Conservation (phyloP, 1,139 yeast species). For the Hansenula sp. region DNA sequence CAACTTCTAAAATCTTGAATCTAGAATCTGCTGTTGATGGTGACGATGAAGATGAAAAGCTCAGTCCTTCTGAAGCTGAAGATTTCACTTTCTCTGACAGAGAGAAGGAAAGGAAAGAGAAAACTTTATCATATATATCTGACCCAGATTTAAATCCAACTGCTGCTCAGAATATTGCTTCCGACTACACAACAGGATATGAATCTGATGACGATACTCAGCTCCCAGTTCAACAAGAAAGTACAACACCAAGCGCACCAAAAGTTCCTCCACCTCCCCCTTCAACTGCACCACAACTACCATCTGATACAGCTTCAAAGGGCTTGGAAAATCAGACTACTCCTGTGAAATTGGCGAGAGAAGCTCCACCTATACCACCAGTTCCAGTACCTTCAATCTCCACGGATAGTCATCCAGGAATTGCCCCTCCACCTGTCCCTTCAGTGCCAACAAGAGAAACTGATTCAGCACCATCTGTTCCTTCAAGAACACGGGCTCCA, state of each 20-base stretch:
- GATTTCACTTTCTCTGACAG: slow-evolving; percentile 15
- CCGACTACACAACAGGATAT: slow-evolving; percentile 24
- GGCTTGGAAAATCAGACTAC: too few species aligned
- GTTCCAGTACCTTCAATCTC: slow-evolving; percentile 8
- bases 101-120: slow-evolving; percentile 13
- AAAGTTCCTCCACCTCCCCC: slow-evolving; percentile 14
- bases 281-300: too few species aligned
- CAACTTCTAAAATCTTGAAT: not conserved
- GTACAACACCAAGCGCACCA: not conserved
- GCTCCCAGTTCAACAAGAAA: not conserved
- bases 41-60: slow-evolving; percentile 22
- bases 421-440: slow-evolving; percentile 13
- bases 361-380: slow-evolving; percentile 12
- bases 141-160: slow-evolving; percentile 6
- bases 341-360: too few species aligned
- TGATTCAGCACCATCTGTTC: slow-evolving; percentile 13
- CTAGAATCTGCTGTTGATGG: slow-evolving; percentile 24
- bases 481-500: slow-evolving; percentile 8
- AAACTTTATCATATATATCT: slow-evolving; percentile 5
- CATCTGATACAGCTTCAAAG: slow-evolving; percentile 9
- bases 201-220: slow-evolving; percentile 22
- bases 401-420: too few species aligned
- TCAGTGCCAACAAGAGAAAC: not conserved
- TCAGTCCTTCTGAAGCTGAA: slow-evolving; percentile 16
- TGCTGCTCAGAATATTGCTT: slow-evolving; percentile 7